A percentile compares a stretch with the other conserved stretches of the same genome.
These are phyloP conservation scores for Albugo laibachii DNA, from an alignment of 352 stramenopile species.

Conservation along the genomic window DNA sequence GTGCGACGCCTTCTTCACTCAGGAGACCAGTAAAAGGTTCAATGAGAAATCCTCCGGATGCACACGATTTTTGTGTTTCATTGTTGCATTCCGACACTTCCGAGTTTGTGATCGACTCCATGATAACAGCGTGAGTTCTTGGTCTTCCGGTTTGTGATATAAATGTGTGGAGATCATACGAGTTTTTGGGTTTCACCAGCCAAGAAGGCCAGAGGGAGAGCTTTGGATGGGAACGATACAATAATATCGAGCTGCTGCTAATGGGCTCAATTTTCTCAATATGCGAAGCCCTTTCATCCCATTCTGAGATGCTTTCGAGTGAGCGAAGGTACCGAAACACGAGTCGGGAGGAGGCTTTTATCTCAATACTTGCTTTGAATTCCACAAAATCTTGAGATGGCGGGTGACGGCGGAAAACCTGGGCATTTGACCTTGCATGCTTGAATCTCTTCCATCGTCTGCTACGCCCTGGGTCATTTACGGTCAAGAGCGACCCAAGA, in stretches of 20 bases:
- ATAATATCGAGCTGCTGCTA: slow-evolving; percentile 49
- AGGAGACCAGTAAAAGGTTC: slow-evolving; percentile 15
- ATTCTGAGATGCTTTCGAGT: slow-evolving; percentile 10
- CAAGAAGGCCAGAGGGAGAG: slow-evolving; percentile 55
- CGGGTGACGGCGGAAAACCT: slow-evolving; percentile 7
- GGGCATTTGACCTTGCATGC: slow-evolving; percentile 8
- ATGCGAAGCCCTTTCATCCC: slow-evolving; percentile 15
- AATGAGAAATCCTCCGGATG: slow-evolving; percentile 44
- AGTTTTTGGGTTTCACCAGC: slow-evolving; percentile 59
- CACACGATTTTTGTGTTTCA: slow-evolving; percentile 49
- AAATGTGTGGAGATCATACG: slow-evolving; percentile 57
- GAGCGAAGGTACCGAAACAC: slow-evolving; percentile 34
- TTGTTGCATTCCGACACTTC: slow-evolving; percentile 50
- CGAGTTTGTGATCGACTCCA: slow-evolving; percentile 41
- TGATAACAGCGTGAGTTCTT: slow-evolving; percentile 43
- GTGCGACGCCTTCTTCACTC: too few species aligned
- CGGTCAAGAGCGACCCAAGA: slow-evolving; percentile 23
- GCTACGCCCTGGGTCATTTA: slow-evolving; percentile 14
- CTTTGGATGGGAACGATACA: slow-evolving; percentile 42
- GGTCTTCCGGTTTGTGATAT: slow-evolving; percentile 33
- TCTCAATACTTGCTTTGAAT: slow-evolving; percentile 42
- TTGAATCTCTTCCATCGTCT: slow-evolving; percentile 31
- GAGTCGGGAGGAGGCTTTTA: slow-evolving; percentile 17
- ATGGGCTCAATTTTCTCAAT: slow-evolving; percentile 40
- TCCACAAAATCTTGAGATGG: slow-evolving; percentile 22